Base-by-base conservation (phyloP, 163 green algal species). In the Prototheca wickerhamii region DNA sequence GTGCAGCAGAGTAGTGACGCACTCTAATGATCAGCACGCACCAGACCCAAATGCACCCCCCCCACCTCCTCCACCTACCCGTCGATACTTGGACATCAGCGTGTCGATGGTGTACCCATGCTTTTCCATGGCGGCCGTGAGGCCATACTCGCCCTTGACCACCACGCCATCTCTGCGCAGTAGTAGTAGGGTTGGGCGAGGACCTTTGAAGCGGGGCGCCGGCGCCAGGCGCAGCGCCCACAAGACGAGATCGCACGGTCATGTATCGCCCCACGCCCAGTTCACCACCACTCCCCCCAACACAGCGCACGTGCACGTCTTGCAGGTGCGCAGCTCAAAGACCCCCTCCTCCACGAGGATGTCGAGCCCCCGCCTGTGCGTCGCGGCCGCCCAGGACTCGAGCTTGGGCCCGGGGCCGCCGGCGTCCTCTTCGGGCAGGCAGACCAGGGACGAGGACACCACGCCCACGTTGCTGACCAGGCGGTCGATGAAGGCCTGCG, bases 301-400 rank as follows among this genome's bases (percentile, higher is more conserved):
- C 37, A 44, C 37, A n/a, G n/a, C 56, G 6, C 6, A 50, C 51
- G 68, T 67, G 67, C 76, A 83, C 29, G 84, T 73, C 73, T 88
- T 86, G 73, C 82, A 89, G 37, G 61, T 76, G 55, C 80, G 72
- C 32, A 77, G 31, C 26, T 71, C 28, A 46, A 86, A 88, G 15
- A 82, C 76, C 8, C 69, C 74, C 21, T 62, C 70, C 0, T 55
- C 33, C 25, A 81, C 58, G 25, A 78, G 49, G 31, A 76, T 64
- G 10, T 78, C 60, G 43, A 92, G 76, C 0, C 72, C 86, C 25
- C 73, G 68, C 8, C 67, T 30, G 64, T 89, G 77, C 25, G 87
- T 50, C 0, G 75, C 84, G 73, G 89, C 82, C 0, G 84, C 86
- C 86, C 86, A 92, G 1, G 82, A 90, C 72, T 92, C 86, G 15